These are phyloP conservation scores for Helotiales sp. DNA, from an alignment of 2,329 filamentous ascomycete species.

Conservation along the genomic window DNA sequence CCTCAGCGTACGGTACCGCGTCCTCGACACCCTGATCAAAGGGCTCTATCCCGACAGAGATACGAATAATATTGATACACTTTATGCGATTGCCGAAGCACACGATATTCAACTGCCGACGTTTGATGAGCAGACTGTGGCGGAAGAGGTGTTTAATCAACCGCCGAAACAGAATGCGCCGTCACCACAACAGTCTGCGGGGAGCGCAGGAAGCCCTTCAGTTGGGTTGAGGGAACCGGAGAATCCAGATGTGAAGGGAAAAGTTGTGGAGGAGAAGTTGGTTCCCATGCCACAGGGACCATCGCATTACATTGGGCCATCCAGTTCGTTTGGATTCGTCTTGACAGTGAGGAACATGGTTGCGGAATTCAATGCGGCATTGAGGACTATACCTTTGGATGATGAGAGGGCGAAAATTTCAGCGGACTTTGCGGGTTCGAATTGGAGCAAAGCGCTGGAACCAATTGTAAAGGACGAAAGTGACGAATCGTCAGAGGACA, in stretches of 20 bases:
- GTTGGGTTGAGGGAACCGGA: slow-evolving; percentile 28
- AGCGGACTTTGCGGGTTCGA: slow-evolving; percentile 38
- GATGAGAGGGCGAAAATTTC: slow-evolving; percentile 37
- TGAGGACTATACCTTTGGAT: slow-evolving; percentile 32
- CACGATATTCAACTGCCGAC: slow-evolving; percentile 47
- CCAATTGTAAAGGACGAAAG: slow-evolving; percentile 39
- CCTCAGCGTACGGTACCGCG: slow-evolving; percentile 50
- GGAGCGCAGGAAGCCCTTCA: slow-evolving; percentile 27
- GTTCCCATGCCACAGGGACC: slow-evolving; percentile 38
- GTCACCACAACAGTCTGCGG: slow-evolving; percentile 29
- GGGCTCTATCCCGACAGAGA: slow-evolving; percentile 49
- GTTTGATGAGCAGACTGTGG: slow-evolving; percentile 35
- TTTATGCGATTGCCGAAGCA: slow-evolving; percentile 48
- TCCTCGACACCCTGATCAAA: slow-evolving; percentile 49
- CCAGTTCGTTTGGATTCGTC: slow-evolving; percentile 42
- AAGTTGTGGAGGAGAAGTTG: slow-evolving; percentile 37
- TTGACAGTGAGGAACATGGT: slow-evolving; percentile 40
- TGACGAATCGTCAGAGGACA: slow-evolving; percentile 36
- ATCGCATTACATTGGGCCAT: slow-evolving; percentile 42
- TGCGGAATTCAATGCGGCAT: slow-evolving; percentile 37
- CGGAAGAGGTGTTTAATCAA: slow-evolving; percentile 37
- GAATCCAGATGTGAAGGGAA: slow-evolving; percentile 15
- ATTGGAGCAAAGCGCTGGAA: slow-evolving; percentile 41
- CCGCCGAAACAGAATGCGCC: slow-evolving; percentile 24
- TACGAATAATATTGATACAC: slow-evolving; percentile 45